Evolutionary conservation across 2,329 filamentous ascomycete species (phyloP), one percentile per base, ranked within the genome.

Genomic region (Aspergillus nomiae): DNA sequence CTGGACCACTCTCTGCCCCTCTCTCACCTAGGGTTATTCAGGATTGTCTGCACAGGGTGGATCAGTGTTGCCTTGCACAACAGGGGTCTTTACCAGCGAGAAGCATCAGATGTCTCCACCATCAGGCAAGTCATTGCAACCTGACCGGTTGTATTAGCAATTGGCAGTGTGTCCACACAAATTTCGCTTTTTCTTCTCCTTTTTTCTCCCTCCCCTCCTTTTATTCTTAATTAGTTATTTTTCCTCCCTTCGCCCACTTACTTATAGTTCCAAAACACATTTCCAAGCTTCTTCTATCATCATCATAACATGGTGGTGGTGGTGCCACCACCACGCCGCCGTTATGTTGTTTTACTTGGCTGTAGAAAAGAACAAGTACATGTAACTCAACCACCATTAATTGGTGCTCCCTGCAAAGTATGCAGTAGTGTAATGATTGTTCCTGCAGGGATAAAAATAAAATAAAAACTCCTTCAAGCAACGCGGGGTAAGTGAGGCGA

Each of bases 91-190:
- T 54, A 32, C 16, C 51, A n/a, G 30, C 32, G 30, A 54, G 30
- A 54, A 54, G 46, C 51, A 54, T 36, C 21, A 26, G 24, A 21
- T 38, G 51, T 55, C 51, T 55, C 51, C 51, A 55, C 51, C 51
- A 38, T 55, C 38, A 55, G 51, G 51, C 51, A 38, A 38, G 34
- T 55, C 51, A 55, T 55, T 55, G 51, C 51, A 55, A 55, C 51
- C 51, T 55, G 32, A 55, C 34, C 51, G 51, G 51, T 24, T 38
- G 32, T 32, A 38, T 38, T 38, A 38, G 30, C 51, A 55, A 55
- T 38, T 55, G 12, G 51, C 32, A 54, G 28, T 41, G 38, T 41
- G 30, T 36, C 30, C 50, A 53, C n/a, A 28, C 48, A 12, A 4
- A 16, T 21, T 14, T 26, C 3, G 24, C 43, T 24, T 24, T 46